Evolutionary conservation across 225 moss, liverwort and hornwort species (phyloP), one percentile per base, ranked within the genome.

Genomic region (Pseudoscleropodium purum): DNA sequence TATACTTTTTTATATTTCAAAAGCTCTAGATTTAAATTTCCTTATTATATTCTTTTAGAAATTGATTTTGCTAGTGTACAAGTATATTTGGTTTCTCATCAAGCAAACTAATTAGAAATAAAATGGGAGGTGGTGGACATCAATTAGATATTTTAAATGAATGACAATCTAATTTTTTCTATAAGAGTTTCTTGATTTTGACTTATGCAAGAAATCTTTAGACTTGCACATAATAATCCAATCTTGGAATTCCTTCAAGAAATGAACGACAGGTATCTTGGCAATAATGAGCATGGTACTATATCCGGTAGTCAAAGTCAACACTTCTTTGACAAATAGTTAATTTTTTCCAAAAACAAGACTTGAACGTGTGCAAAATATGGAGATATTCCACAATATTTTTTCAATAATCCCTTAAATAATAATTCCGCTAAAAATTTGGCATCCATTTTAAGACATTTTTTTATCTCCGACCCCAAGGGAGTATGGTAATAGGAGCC

Each of bases 231-330:
- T 9, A 6, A 15, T 36, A 54, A 54, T 0, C 14, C 5, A 37
- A 56, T 24, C 6, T 56, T 37, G 25, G 1, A 26, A 37, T 79
- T 16, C 25, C 6, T 56, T 1, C 4, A 9, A 36, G 24, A 77
- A 77, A 52, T 13, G 34, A 77, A 77, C 0, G 2, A 5, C 0
- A 77, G 14, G 8, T 23, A 52, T 15, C 23, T 52, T 36, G 2
- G 1, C 5, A 52, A 15, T 52, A 54, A 34, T 76, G 23, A 52
- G 52, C 1, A 52, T 78, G 24, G 25, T 10, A 24, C 15, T 10
- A 16, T 37, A 15, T 3, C 18, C 8, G 0, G 4, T 54, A n/a
- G 2, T n/a, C 9, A 26, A n/a, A n/a, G n/a, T 56, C 37, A 54
- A 25, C 10, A 54, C 16, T 16, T 37, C 3, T 24, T 0, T 79